Evolutionary conservation across 2,329 filamentous ascomycete species (phyloP).

Genomic region (Microascus cirrosus): DNA sequence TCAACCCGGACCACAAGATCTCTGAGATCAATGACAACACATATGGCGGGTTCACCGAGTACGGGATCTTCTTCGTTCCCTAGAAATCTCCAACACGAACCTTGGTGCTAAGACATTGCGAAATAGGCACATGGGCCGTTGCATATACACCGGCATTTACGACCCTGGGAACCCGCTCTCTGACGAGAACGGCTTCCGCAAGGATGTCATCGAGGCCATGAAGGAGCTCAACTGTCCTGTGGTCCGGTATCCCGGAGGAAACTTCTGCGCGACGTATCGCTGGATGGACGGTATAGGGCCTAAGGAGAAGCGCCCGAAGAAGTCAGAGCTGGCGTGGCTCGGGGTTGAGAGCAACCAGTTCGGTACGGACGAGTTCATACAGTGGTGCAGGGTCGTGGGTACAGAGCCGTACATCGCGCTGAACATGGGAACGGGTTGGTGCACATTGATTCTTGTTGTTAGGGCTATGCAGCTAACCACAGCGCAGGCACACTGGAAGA

Average conservation of each 20-base stretch:
- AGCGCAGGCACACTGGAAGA: neutral
- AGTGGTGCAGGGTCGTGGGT: slow-evolving; percentile 62
- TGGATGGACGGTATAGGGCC: slow-evolving; percentile 77
- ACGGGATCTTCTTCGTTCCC: too few relatives aligned
- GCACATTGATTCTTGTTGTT: slow-evolving; percentile 6
- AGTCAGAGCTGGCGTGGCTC: slow-evolving; percentile 66
- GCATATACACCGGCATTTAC: slow-evolving; percentile 80
- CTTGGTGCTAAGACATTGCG: too few relatives aligned
- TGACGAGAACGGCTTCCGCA: slow-evolving; percentile 65
- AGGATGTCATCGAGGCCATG: slow-evolving; percentile 64
- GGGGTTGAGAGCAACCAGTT: slow-evolving; percentile 69
- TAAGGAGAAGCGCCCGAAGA: slow-evolving; percentile 49
- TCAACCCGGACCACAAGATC: too few relatives aligned
- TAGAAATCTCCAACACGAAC: too few relatives aligned
- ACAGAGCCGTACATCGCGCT: slow-evolving; percentile 71
- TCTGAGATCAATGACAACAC: slow-evolving; percentile 75
- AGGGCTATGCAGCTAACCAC: too few relatives aligned
- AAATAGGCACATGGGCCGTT: slow-evolving; percentile 85
- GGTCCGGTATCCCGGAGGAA: slow-evolving; percentile 72
- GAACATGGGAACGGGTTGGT: slow-evolving; percentile 68
- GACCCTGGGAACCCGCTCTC: slow-evolving; percentile 65
- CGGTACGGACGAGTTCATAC: slow-evolving; percentile 78
- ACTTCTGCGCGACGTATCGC: slow-evolving; percentile 77
- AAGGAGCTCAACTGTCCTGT: slow-evolving; percentile 66
- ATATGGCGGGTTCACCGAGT: slow-evolving; percentile 81